Conservation (phyloP, 2,329 filamentous ascomycete species). For the Sclerotinia nivalis region DNA sequence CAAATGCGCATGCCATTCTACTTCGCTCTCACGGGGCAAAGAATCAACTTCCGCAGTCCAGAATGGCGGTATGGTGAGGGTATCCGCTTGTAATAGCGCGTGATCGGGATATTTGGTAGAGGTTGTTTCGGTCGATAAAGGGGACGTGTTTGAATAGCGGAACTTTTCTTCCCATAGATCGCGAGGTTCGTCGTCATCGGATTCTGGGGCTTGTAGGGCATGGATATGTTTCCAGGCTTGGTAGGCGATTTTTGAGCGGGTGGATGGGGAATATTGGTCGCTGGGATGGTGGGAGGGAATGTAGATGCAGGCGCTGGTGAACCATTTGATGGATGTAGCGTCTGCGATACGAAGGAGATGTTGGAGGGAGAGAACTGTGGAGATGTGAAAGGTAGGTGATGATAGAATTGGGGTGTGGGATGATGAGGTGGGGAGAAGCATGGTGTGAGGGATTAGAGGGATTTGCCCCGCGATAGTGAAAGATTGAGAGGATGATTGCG, state of each 20-base stretch:
- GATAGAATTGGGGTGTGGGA: background rate
- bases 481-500: conserved; percentile 34
- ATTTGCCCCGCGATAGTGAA: conserved; percentile 87
- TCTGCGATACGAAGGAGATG: conserved; percentile 83
- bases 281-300: conserved; percentile 49
- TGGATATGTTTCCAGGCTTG: conserved; percentile 49
- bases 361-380: conserved; percentile 75
- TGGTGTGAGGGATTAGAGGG: conserved; percentile 76
- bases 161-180: conserved; percentile 71
- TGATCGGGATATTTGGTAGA: conserved; percentile 4
- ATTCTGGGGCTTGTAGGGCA: conserved; percentile 43
- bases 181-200: conserved; percentile 53
- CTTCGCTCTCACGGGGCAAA: conserved; percentile 69
- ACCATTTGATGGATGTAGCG: conserved; percentile 71
- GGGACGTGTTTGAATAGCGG: conserved; percentile 43
- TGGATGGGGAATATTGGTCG: conserved; percentile 41
- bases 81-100: background rate
- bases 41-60: conserved; percentile 75
- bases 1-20: conserved; percentile 81
- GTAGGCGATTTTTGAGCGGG: conserved; percentile 48
- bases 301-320: conserved; percentile 75
- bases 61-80: conserved; percentile 55
- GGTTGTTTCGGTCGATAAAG: background rate
- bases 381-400: conserved; percentile 48
- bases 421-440: conserved; percentile 56